Evolutionary conservation across 2,329 filamentous ascomycete species (phyloP), one percentile per base, ranked within the genome.

Genomic region (Cordyceps militaris): DNA sequence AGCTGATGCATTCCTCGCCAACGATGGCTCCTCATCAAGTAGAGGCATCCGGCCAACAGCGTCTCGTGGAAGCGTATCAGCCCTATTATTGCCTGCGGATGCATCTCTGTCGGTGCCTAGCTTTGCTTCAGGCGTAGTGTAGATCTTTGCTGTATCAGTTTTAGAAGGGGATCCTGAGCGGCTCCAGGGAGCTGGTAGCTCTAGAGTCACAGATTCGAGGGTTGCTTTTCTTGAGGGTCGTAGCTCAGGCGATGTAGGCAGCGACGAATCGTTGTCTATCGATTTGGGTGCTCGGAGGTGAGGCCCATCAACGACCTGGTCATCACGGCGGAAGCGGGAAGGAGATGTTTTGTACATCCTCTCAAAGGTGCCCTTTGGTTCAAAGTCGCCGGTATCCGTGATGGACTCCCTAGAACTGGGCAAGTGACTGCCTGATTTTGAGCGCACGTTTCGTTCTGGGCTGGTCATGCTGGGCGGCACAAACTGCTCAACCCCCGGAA

Each of bases 161-260:
- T 85, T 80, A 0, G 76, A 73, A 30, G 87, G 87, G 7, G 88
- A 90, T 2, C 76, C 75, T 1, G 81, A 77, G 24, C 87, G 80
- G 64, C 85, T 90, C 8, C 76, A 76, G 3, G 79, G 74, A 1
- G 85, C 81, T 3, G 87, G 88, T 9, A 87, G 68, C 58, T 88
- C 85, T 62, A 82, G 78, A 23, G 86, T 81, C 13, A 79, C 79
- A 4, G 83, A 82, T 53, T 86, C 78, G 32, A 80, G 76, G 1
- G 73, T 71, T 64, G 74, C 64, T 64, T 82, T 70, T 60, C 77
- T 67, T 69, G 76, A 62, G 4, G 74, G 67, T 36, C 73, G 77
- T n/a, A 78, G 65, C 24, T 79, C 78, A 4, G 83, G 82, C 0
- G 82, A 85, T 30, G 78, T 70, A 10, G 78, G 76, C 14, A 72